A percentile compares a stretch with the other conserved stretches of the same genome.
Conservation (phyloP, 768 basidiomycete species). For the Favolaschia claudopus region DNA sequence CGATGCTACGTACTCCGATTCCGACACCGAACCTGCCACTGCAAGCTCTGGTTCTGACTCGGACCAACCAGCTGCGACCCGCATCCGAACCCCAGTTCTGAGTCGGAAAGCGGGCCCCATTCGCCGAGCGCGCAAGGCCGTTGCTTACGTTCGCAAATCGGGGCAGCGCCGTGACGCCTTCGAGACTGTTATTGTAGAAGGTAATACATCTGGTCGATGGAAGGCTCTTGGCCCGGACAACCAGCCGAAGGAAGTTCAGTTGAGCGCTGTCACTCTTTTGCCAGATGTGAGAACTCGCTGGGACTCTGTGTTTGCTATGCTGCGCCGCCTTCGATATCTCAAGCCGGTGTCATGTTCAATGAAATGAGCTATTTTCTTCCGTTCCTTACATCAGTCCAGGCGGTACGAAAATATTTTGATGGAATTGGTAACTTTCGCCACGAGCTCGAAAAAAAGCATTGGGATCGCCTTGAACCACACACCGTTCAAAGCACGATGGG, state of each 20-base stretch:
- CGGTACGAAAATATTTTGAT: not conserved
- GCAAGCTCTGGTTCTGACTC: not conserved
- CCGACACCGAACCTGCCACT: slow-evolving; percentile 1
- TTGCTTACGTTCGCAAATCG: slow-evolving; percentile 3
- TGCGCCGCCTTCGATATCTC: slow-evolving; percentile 1
- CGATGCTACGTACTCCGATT: not conserved
- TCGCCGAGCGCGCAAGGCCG: slow-evolving; percentile 1
- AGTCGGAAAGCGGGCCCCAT: not conserved
- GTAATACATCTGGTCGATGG: not conserved
- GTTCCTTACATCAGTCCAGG: not conserved
- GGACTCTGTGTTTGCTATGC: slow-evolving; percentile 9
- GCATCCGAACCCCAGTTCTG: too few relatives aligned
- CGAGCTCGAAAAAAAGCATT: not conserved
- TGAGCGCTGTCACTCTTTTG: not conserved
- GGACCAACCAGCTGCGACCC: not conserved
- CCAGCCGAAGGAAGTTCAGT: not conserved
- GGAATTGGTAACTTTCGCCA: slow-evolving; percentile 1
- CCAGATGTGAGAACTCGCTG: slow-evolving; percentile 9
- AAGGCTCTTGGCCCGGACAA: not conserved
- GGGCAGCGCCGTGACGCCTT: slow-evolving; percentile 9
- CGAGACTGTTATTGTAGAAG: not conserved
- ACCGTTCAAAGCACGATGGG: not conserved
- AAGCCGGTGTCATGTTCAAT: not conserved
- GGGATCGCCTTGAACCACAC: slow-evolving; percentile 7
- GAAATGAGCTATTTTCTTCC: not conserved